These are phyloP conservation scores for Eucalyptus camaldulensis DNA, from an alignment of 345 rosid genomes.

Conservation along the genomic window DNA sequence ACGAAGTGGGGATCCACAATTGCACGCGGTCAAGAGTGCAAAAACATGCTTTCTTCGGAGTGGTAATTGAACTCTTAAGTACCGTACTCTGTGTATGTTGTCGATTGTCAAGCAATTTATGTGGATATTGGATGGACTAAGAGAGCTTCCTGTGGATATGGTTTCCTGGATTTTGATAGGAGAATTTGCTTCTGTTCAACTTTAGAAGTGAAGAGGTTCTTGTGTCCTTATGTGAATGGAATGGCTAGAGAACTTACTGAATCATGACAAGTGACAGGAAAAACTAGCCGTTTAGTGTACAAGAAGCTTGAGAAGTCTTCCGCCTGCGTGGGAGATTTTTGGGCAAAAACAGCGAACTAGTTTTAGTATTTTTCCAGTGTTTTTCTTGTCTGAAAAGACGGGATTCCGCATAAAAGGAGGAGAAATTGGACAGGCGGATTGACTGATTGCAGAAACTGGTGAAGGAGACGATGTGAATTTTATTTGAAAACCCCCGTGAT, in stretches of 20 bases:
- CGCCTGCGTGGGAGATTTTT: background rate
- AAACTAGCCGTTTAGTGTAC: background rate
- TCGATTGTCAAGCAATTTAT: background rate
- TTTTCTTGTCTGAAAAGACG: background rate
- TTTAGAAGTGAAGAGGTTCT: background rate
- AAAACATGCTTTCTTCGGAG: background rate
- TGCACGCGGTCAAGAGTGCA: background rate
- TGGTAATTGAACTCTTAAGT: background rate
- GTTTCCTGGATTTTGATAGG: background rate
- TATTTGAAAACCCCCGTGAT: background rate
- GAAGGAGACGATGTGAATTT: background rate
- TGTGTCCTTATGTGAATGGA: background rate
- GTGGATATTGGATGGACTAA: background rate
- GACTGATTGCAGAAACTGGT: background rate
- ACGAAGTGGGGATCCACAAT: background rate
- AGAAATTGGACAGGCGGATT: background rate
- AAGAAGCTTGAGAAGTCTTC: background rate
- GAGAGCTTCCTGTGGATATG: background rate
- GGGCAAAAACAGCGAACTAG: background rate
- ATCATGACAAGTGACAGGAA: background rate
- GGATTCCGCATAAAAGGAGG: background rate
- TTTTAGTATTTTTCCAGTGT: background rate
- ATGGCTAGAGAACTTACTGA: background rate
- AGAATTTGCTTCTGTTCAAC: background rate
- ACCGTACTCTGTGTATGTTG: background rate